Percentiles rank a stretch among this genome's conserved stretches.
Conservation (phyloP, 352 stramenopile genomes). For the Thraustochytrium sp. region DNA sequence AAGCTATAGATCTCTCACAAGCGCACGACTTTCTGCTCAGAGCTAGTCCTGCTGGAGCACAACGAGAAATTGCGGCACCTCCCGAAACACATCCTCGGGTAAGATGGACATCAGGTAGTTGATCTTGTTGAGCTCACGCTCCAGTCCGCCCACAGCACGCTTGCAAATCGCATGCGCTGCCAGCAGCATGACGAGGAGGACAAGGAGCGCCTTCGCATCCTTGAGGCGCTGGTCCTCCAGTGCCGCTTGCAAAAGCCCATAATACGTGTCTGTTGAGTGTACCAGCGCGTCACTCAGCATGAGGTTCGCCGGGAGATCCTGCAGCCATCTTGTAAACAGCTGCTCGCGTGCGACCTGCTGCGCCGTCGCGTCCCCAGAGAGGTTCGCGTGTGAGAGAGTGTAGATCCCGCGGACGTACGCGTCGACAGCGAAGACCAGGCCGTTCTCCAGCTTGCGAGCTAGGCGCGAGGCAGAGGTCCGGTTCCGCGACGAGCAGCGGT, state of each 20-base stretch:
- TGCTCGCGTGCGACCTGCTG: too few species aligned
- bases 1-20: too few species aligned
- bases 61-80: background rate
- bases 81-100: background rate
- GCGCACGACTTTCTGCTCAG: too few species aligned
- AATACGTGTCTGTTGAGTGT: background rate
- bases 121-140: background rate
- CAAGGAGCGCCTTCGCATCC: background rate
- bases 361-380: background rate
- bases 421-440: background rate
- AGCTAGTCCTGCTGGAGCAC: background rate
- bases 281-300: conserved; percentile 6
- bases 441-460: background rate
- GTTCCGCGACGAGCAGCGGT: background rate
- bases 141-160: background rate
- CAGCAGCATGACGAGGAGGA: background rate
- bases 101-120: background rate
- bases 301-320: background rate
- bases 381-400: background rate
- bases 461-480: background rate
- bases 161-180: background rate
- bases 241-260: background rate
- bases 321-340: background rate
- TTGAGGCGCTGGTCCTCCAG: background rate
- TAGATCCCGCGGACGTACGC: background rate